Conservation (phyloP, 371 early-diverging fungal genomes). For the Mycotypha africana region DNA sequence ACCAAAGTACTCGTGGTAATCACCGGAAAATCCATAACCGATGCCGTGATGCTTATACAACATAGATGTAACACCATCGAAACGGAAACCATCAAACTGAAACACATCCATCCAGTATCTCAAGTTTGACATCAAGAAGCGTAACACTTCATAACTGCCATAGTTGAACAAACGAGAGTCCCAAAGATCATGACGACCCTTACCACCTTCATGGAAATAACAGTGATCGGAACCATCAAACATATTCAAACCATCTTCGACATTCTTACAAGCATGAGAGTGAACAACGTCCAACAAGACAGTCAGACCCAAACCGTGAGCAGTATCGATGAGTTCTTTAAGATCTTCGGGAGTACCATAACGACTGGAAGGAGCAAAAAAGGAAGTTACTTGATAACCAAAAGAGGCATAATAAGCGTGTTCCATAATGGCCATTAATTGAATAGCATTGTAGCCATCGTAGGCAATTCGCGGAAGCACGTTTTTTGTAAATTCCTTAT, state of each 20-base stretch:
- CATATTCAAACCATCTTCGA: slow-evolving; percentile 88
- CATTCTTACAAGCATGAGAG: slow-evolving; percentile 95
- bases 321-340: slow-evolving; percentile 86
- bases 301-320: slow-evolving; percentile 82
- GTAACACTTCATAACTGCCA: slow-evolving; percentile 79
- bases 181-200: slow-evolving; percentile 92
- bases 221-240: slow-evolving; percentile 96
- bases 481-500: slow-evolving; percentile 81
- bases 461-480: slow-evolving; percentile 85
- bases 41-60: slow-evolving; percentile 95
- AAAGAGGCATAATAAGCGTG: slow-evolving; percentile 98
- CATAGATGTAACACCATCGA: slow-evolving; percentile 97
- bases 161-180: slow-evolving; percentile 94
- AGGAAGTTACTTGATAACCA: slow-evolving; percentile 96
- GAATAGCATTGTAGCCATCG: slow-evolving; percentile 91
- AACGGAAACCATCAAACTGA: slow-evolving; percentile 95
- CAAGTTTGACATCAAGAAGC: slow-evolving; percentile 91
- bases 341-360: slow-evolving; percentile 92
- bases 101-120: slow-evolving; percentile 90
- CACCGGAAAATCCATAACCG: slow-evolving; percentile 87
- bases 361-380: slow-evolving; percentile 88
- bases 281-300: slow-evolving; percentile 96
- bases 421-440: slow-evolving; percentile 98
- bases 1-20: slow-evolving; percentile 93
- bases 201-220: slow-evolving; percentile 89